Base-by-base conservation (phyloP, 2,329 filamentous ascomycete species). In the Aureobasidium sp. region DNA sequence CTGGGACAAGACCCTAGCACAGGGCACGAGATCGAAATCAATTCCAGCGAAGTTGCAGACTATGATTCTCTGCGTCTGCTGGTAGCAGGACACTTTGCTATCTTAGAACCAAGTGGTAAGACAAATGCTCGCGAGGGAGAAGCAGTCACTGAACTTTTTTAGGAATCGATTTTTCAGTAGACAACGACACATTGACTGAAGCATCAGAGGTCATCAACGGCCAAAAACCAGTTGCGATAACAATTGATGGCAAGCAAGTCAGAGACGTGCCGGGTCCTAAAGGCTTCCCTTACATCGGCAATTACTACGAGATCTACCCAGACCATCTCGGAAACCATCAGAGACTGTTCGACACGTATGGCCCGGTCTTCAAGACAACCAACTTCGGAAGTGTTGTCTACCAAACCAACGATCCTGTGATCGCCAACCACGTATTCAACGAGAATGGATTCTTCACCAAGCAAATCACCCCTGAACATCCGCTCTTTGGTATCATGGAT, bases 181-280 rank as follows among this genome's bases (percentile, higher is more conserved):
- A 58, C 17, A 42, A 42, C 34, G 17, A 36, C 31, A 58, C 55
- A 9, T 31, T 58, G 27, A 48, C 42, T 2, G 42, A 48, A 14
- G 55, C 48, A 7, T 59, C 63, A 7, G 65, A 66, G n/a, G 64
- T 70, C 27, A 52, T 65, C n/a, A 55, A 39, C 45, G 56, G 66
- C 34, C 39, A 64, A 22, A 64, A 59, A 29, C 62, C 71, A 7
- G 66, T 73, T 34, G 67, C 65, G 61, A 74, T 83, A 64, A 77
- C 75, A 5, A 75, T 84, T 17, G 80, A 83, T 62, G 79, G 80
- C 25, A 74, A 79, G 41, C 67, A 73, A 4, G 77, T 83, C 7
- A 79, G 77, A 1, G 73, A 78, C 2, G 64, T 68, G 1, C 71
- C 69, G 2, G 76, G 74, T 1, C 82, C 74, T 20, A 65, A 64